Evolutionary conservation across 768 basidiomycete genomes (phyloP), one percentile per base, ranked within the genome.

Genomic region (Calocybe gangraenosa): DNA sequence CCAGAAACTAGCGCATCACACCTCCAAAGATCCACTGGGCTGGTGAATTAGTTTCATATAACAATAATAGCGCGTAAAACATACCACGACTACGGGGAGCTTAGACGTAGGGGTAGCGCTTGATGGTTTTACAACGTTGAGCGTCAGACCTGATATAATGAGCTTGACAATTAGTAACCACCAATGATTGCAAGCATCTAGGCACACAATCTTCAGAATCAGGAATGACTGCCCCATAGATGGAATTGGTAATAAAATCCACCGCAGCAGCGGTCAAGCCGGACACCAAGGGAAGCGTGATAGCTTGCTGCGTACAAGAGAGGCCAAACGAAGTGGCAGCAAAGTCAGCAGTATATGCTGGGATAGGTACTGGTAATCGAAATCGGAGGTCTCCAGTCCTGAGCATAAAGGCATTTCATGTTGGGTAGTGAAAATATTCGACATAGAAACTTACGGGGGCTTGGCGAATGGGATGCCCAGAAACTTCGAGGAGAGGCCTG

Each of bases 381-480:
- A 76, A 72, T 8, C 76, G 71, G 31, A 71, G 59, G 39, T 67
- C 56, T 8, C 67, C 14, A 61, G 51, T 7, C 70, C 74, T 28
- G 36, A 35, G 5, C 19, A 40, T 42, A 10, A 37, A 35, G 22
- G 34, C 22, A 11, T 17, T 14, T 35, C 21, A 32, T 11, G n/a
- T 33, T 11, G 7, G 9, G 38, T 28, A 43, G 13, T 25, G 51
- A 40, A 18, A 22, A 3, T 9, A 9, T 7, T 20, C 3, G 28
- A 22, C n/a, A n/a, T n/a, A 8, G 9, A 36, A 36, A 60, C 74
- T 52, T 50, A 78, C 77, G 75, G 74, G 15, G 75, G 67, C 48
- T 68, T 53, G 1, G 75, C 75, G 43, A 70, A 79, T 3, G 75
- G 75, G 33, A 79, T 75, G 2, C 76, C 75, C 2, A 75, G 56